These are phyloP conservation scores for Blastocystis sp. DNA, from an alignment of 352 stramenopile species.

Conservation along the genomic window DNA sequence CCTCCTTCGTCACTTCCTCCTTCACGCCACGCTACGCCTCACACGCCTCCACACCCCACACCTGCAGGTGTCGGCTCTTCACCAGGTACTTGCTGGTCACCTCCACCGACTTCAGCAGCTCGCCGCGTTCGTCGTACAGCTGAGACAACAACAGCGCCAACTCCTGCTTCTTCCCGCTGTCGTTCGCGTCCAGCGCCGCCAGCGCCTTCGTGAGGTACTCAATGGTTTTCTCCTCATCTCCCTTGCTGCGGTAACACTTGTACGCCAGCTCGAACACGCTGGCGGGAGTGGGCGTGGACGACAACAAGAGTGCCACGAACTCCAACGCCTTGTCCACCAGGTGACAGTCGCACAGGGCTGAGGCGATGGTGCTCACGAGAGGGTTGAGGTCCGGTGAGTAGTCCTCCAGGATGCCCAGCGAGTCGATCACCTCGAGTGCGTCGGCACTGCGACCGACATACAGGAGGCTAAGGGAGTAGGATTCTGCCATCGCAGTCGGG, in stretches of 20 bases:
- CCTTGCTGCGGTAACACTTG: not conserved
- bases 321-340: not conserved
- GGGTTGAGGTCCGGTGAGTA: constrained; percentile 7
- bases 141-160: constrained; percentile 36
- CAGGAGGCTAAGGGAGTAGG: constrained; percentile 59
- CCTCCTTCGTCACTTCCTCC: not conserved
- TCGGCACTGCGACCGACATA: constrained; percentile 20
- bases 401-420: constrained; percentile 31
- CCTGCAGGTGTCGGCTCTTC: constrained; percentile 20
- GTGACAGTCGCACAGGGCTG: constrained; percentile 41
- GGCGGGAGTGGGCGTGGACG: not conserved
- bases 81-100: constrained; percentile 56
- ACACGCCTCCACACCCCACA: not conserved
- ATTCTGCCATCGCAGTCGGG: constrained; percentile 34
- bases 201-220: constrained; percentile 54
- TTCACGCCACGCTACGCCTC: not conserved
- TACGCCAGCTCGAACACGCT: constrained; percentile 25
- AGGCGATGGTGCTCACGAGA: not conserved
- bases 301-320: not conserved
- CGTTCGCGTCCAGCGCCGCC: not conserved
- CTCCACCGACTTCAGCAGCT: constrained; percentile 55
- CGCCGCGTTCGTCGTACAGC: constrained; percentile 51
- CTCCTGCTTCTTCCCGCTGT: constrained; percentile 21
- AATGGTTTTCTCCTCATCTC: constrained; percentile 6
- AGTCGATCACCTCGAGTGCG: constrained; percentile 48